Evolutionary conservation across 768 basidiomycete genomes (phyloP), one percentile per base, ranked within the genome.

Genomic region (Lyophyllum decastes): DNA sequence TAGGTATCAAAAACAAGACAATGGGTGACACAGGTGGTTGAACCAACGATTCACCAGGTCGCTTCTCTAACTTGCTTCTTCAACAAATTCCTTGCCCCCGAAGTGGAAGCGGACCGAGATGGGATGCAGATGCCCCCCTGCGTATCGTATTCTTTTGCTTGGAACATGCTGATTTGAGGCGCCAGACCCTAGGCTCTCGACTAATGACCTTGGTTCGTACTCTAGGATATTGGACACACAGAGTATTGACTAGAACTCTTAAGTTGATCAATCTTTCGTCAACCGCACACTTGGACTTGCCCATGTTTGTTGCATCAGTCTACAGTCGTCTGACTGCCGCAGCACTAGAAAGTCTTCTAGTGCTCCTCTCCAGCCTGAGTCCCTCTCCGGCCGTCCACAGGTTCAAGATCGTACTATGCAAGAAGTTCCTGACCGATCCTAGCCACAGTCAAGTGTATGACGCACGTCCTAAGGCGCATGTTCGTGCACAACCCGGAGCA

Each of bases 1-100:
- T 82, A 53, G 66, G 76, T 61, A 14, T 24, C n/a, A 19, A n/a
- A 24, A 45, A 11, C 11, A 21, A 10, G 1, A 6, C 12, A 12
- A 45, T 11, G 22, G n/a, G 24, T 2, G 44, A 24, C 24, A 6
- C n/a, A 24, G 22, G 10, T 22, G 25, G 7, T 27, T 47, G 35
- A 38, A 16, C 35, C 30, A 16, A 16, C 27, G 12, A 25, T 25
- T 4, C 3, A 25, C 24, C 46, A 65, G 64, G 62, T 55, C 61
- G 61, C 49, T 76, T 80, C 60, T 88, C 86, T 0, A 75, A 78
- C 5, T 73, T 87, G 24, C 73, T 89, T 43, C 68, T 88, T 25
- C 73, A 75, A 21, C 86, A 89, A 67, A 80, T 90, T 14, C 85
- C 87, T 24, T 74, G 76, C 6, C 78, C 84, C 11, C 78, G 82